These are phyloP conservation scores for Talaromyces sp. DNA, from an alignment of 2,329 filamentous ascomycete genomes.

Conservation along the genomic window DNA sequence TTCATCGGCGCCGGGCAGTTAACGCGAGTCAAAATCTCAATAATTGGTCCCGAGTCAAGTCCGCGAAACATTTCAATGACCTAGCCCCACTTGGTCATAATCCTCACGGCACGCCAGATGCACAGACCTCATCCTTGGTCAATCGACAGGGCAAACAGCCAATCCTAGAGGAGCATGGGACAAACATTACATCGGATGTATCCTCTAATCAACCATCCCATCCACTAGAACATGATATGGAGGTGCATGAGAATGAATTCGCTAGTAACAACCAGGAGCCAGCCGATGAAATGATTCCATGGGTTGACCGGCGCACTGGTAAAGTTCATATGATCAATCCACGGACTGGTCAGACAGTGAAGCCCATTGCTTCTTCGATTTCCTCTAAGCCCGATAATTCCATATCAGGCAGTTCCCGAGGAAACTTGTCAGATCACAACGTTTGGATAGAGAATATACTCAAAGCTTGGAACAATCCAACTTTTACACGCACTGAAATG, in stretches of 20 bases:
- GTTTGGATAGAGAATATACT: constrained; percentile 66
- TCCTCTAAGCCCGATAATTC: background rate
- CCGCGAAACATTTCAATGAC: constrained; percentile 25
- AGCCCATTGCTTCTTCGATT: background rate
- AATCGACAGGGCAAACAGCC: background rate
- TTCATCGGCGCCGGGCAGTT: constrained; percentile 17
- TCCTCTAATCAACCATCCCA: background rate
- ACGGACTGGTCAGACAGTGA: constrained; percentile 38
- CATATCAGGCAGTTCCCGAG: background rate
- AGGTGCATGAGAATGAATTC: background rate
- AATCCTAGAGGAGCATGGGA: background rate
- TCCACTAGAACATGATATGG: background rate
- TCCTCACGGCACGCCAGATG: background rate
- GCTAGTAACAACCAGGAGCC: background rate
- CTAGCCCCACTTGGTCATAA: no score
- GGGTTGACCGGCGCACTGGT: constrained; percentile 64
- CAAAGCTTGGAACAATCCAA: constrained; percentile 72
- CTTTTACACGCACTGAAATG: constrained; percentile 62
- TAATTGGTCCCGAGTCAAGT: constrained; percentile 47
- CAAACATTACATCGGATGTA: background rate
- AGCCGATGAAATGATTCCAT: constrained; percentile 40
- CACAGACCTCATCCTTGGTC: background rate
- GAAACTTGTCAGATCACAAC: constrained; percentile 14
- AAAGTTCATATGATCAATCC: constrained; percentile 35
- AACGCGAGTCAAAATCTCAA: constrained; percentile 31